Evolutionary conservation across 805 yeast genomes (phyloP), one percentile per base, ranked within the genome.

Genomic region (Clavispora asparagi): DNA sequence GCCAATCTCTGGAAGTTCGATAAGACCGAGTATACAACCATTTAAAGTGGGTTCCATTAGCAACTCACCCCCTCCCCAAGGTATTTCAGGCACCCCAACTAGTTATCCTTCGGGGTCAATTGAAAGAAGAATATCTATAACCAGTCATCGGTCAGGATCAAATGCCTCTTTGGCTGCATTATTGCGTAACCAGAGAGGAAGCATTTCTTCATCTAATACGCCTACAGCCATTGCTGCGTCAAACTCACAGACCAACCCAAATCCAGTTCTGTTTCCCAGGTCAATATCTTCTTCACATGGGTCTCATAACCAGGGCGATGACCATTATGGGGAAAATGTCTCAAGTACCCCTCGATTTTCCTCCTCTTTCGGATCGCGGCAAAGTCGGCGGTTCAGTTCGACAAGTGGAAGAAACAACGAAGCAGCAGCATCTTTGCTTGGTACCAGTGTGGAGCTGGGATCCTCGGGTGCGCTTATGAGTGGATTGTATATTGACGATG

Each of bases 341-440:
- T 59, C 73, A 25, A 70, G 58, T 29, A 70, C 83, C 0, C 84
- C 87, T 1, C 74, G 82, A 51, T 85, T 83, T 53, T 77, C 87
- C 2, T 81, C 92, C 0, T 83, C 91, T 0, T 84, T 84, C 62
- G 87, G 87, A 0, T 81, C 83, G n/a, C 67, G 87, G 41, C 73
- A 68, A 13, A 67, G 73, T 47, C 74, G 84, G n/a, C 70, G 86
- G 28, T 69, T 66, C 48, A 64, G 71, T 37, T 67, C 62, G 47
- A 61, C 71, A 19, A 35, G 52, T 16, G 50, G 63, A 9, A 59
- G 57, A 11, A 59, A 59, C 17, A 54, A 57, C 41, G 60, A 53
- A 13, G 47, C 49, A 19, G 45, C 53, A 27, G 51, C 53, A 7
- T 58, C 64, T 9, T 47, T 61, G 16, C 52, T 65, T 41, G 72